Evolutionary conservation across 192 early-diverging fungal genomes (phyloP).

Genomic region (Mortierella antarctica): DNA sequence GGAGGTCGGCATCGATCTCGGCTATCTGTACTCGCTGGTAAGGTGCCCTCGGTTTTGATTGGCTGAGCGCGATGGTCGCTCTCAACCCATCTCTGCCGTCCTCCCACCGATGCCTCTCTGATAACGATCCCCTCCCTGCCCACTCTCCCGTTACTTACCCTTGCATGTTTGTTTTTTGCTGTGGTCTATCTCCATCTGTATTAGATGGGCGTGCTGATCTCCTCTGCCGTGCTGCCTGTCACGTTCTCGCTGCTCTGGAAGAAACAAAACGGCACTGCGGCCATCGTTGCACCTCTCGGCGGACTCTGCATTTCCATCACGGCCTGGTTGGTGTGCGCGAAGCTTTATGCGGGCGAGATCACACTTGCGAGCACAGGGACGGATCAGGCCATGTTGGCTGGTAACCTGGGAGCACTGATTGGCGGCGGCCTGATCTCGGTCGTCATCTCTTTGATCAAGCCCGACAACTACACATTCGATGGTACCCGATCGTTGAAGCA

Average conservation of each 20-base stretch:
- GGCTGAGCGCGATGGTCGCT: too few relatives aligned
- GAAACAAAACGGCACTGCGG: constrained; percentile 69
- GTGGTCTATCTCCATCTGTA: constrained; percentile 10
- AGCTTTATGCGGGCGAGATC: constrained; percentile 63
- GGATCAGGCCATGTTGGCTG: constrained; percentile 83
- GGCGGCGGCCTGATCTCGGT: constrained; percentile 41
- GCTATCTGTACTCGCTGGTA: constrained; percentile 70
- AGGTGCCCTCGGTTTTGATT: not conserved
- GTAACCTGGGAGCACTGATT: constrained; percentile 66
- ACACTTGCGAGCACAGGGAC: constrained; percentile 65
- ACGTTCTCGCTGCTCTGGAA: constrained; percentile 73
- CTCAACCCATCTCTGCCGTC: not conserved
- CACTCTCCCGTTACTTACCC: not conserved
- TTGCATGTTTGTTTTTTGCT: not conserved
- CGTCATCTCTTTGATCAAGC: constrained; percentile 51
- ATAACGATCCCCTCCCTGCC: not conserved
- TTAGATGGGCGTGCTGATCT: constrained; percentile 74
- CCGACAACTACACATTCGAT: constrained; percentile 73
- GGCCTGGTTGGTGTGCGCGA: constrained; percentile 70
- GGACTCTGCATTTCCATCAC: constrained; percentile 65
- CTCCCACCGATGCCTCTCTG: not conserved
- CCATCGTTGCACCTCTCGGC: constrained; percentile 61
- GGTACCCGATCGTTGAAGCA: constrained; percentile 58
- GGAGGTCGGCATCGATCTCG: constrained; percentile 71
- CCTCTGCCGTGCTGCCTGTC: constrained; percentile 72